Conservation (phyloP, 2,329 filamentous ascomycete species). For the Neofusicoccum cordaticola region DNA sequence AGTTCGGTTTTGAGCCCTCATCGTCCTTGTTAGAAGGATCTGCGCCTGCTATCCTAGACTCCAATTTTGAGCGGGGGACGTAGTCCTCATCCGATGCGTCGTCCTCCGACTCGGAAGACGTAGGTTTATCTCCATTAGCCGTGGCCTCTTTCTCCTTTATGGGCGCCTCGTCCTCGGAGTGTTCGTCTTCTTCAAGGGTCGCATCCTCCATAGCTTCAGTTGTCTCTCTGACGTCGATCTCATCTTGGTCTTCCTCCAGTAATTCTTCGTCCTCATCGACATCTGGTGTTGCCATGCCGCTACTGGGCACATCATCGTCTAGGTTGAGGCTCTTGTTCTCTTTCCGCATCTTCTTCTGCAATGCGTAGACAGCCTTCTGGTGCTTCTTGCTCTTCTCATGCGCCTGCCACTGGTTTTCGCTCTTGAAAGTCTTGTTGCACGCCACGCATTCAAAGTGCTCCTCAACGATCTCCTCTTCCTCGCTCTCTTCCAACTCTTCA, state of each 20-base stretch:
- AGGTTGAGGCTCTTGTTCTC: conserved; percentile 65
- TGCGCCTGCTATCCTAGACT: conserved; percentile 30
- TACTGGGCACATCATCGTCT: conserved; percentile 35
- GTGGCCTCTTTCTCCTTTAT: neutral
- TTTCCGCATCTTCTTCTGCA: conserved; percentile 78
- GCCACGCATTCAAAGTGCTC: conserved; percentile 62
- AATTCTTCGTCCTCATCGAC: conserved; percentile 27
- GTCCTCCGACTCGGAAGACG: conserved; percentile 17
- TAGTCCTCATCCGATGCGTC: conserved; percentile 29
- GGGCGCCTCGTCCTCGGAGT: conserved; percentile 31
- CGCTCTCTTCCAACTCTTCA: conserved; percentile 51
- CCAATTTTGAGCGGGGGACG: conserved; percentile 35
- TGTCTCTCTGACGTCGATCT: conserved; percentile 12
- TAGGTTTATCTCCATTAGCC: neutral
- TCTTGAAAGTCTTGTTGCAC: conserved; percentile 72
- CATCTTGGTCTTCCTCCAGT: conserved; percentile 21
- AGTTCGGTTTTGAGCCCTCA: neutral
- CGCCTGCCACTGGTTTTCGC: conserved; percentile 83
- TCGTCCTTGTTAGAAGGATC: conserved; percentile 5
- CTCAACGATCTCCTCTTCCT: conserved; percentile 49
- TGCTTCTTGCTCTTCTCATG: conserved; percentile 99
- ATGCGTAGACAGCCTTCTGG: conserved; percentile 74
- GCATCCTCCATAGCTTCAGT: conserved; percentile 17
- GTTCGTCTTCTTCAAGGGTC: conserved; percentile 33
- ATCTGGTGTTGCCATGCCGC: conserved; percentile 32